These are phyloP conservation scores for Erysiphe pulchra DNA, from an alignment of 2,329 filamentous ascomycete species.

Conservation along the genomic window DNA sequence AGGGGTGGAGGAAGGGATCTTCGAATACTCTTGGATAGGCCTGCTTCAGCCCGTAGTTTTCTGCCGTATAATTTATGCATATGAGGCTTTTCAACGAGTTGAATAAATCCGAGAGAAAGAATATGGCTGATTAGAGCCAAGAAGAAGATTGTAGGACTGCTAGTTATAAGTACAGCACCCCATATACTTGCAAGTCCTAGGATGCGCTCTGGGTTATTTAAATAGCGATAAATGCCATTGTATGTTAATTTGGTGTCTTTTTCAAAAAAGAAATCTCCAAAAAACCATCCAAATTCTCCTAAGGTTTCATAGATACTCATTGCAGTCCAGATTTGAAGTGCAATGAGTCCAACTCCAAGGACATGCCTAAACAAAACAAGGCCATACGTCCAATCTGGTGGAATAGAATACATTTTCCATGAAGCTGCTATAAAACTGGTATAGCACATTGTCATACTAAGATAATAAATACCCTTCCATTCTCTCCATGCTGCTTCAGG, in stretches of 20 bases:
- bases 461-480: conserved; percentile 89
- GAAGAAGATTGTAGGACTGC: conserved; percentile 65
- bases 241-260: conserved; percentile 75
- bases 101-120: conserved; percentile 65
- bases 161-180: conserved; percentile 83
- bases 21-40: conserved; percentile 75
- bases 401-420: conserved; percentile 90
- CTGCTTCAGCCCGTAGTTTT: conserved; percentile 62
- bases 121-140: conserved; percentile 69
- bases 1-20: conserved; percentile 64
- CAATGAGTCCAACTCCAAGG: conserved; percentile 52
- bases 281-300: conserved; percentile 97
- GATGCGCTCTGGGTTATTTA: conserved; percentile 91
- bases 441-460: conserved; percentile 79
- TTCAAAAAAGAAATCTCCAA: conserved; percentile 95
- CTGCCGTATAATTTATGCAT: conserved; percentile 95
- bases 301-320: conserved; percentile 85
- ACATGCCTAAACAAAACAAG: conserved; percentile 70
- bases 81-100: conserved; percentile 82
- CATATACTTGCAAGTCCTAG: conserved; percentile 86
- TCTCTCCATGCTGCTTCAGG: conserved; percentile 85
- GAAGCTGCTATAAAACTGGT: conserved; percentile 69
- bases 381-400: conserved; percentile 68
- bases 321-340: conserved; percentile 78
- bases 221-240: conserved; percentile 87